phyloP scores from a whole-genome alignment of 2,329 filamentous ascomycete genomes.

The Rhinocladiella similis region DNA sequence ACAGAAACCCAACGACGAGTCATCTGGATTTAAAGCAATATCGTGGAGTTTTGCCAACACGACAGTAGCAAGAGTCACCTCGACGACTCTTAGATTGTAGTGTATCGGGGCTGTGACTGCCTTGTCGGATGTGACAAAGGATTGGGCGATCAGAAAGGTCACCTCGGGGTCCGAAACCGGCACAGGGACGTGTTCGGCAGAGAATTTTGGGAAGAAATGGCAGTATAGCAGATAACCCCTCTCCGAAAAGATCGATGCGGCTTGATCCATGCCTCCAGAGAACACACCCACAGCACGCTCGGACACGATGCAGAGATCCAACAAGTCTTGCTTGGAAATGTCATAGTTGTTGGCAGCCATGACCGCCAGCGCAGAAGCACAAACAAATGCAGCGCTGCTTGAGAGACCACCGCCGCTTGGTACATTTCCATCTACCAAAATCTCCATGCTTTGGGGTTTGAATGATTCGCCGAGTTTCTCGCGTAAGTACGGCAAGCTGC shows the following conservation, averaged over 20 bases:
- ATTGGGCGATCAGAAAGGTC: constrained; percentile 91
- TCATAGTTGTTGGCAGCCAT: constrained; percentile 80
- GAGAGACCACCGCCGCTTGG: constrained; percentile 89
- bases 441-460: constrained; percentile 74
- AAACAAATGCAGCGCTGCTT: constrained; percentile 92
- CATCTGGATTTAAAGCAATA: constrained; percentile 71
- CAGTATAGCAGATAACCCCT: constrained; percentile 86
- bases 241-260: constrained; percentile 89
- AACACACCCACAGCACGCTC: constrained; percentile 95
- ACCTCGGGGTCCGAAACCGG: constrained; percentile 79
- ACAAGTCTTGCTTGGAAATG: constrained; percentile 87
- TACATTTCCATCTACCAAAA: constrained; percentile 88
- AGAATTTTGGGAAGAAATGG: constrained; percentile 78
- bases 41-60: constrained; percentile 61
- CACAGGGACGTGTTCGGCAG: constrained; percentile 75
- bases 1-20: constrained; percentile 77
- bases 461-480: constrained; percentile 64
- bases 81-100: constrained; percentile 96
- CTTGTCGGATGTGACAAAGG: constrained; percentile 91
- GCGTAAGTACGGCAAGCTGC: constrained; percentile 75
- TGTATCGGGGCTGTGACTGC: constrained; percentile 88
- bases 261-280: constrained; percentile 96
- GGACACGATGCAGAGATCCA: constrained; percentile 90
- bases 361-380: constrained; percentile 82
- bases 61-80: constrained; percentile 83